Conservation (phyloP, 2,329 filamentous ascomycete species). For the Exophiala mesophila region DNA sequence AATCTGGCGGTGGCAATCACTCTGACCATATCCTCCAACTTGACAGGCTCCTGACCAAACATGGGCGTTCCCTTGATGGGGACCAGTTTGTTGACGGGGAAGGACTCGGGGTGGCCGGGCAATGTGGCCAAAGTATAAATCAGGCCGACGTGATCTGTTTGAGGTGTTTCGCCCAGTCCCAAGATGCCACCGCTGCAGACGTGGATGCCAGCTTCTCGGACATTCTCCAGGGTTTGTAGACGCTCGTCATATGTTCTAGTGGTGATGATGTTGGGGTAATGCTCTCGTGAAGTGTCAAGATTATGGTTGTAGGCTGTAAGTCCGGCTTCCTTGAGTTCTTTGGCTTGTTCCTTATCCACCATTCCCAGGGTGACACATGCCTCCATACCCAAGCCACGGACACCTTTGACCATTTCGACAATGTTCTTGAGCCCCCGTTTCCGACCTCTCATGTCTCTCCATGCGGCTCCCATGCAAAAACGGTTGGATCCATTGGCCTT, state of each 20-base stretch:
- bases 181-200: constrained; percentile 88
- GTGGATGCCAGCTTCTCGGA: constrained; percentile 79
- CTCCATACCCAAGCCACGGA: constrained; percentile 79
- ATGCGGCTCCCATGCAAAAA: constrained; percentile 94
- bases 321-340: constrained; percentile 75
- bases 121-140: constrained; percentile 77
- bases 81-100: constrained; percentile 86
- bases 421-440: constrained; percentile 80
- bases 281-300: constrained; percentile 82
- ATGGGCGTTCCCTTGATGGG: constrained; percentile 87
- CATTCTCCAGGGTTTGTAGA: constrained; percentile 70
- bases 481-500: constrained; percentile 80
- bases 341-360: constrained; percentile 77
- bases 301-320: constrained; percentile 94
- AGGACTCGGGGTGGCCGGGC: constrained; percentile 78
- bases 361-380: constrained; percentile 90
- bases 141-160: constrained; percentile 74
- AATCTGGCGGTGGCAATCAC: constrained; percentile 80
- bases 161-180: constrained; percentile 68
- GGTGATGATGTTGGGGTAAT: constrained; percentile 76
- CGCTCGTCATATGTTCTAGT: constrained; percentile 85
- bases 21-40: constrained; percentile 72
- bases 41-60: constrained; percentile 66
- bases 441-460: constrained; percentile 88
- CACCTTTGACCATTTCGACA: constrained; percentile 77